Percentiles rank a stretch among this genome's conserved stretches.
phyloP scores from a whole-genome alignment of 2,329 filamentous ascomycete genomes.

The Knufia fluminis region DNA sequence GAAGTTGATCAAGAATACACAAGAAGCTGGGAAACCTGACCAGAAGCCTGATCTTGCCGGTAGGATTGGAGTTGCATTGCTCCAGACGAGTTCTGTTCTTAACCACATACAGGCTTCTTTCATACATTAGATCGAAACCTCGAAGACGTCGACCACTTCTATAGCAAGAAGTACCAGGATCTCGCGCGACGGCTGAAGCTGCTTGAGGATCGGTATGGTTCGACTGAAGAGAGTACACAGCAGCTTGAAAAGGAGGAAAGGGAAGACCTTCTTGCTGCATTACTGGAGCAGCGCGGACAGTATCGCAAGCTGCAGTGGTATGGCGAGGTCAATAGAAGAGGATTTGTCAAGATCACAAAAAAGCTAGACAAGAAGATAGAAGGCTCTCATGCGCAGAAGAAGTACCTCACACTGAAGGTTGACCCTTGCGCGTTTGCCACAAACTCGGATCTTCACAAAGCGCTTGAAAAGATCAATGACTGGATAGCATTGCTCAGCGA shows the following conservation, averaged over 20 bases:
- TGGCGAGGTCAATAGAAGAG: constrained; percentile 87
- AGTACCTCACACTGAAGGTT: constrained; percentile 84
- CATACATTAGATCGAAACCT: constrained; percentile 93
- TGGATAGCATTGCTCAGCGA: constrained; percentile 81
- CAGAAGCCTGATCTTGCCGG: constrained; percentile 81
- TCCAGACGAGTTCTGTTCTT: constrained; percentile 14
- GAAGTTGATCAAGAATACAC: constrained; percentile 78
- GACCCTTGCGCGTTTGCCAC: constrained; percentile 81
- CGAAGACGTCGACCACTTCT: constrained; percentile 92
- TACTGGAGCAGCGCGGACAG: constrained; percentile 79
- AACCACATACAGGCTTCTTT: constrained; percentile 67
- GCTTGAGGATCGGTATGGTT: constrained; percentile 78
- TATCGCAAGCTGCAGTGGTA: constrained; percentile 94
- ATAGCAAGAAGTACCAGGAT: constrained; percentile 90
- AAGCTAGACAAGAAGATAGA: constrained; percentile 94
- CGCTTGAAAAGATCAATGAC: constrained; percentile 68
- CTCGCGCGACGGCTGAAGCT: constrained; percentile 74
- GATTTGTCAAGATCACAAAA: constrained; percentile 98
- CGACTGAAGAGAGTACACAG: constrained; percentile 57
- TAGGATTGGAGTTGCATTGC: constrained; percentile 43
- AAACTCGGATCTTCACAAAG: constrained; percentile 49
- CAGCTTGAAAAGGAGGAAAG: constrained; percentile 78
- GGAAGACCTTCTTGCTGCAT: constrained; percentile 80
- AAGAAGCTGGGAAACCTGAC: constrained; percentile 57
- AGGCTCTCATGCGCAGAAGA: constrained; percentile 64